These are phyloP conservation scores for Glycine latifolia DNA, from an alignment of 306 rosid species.

Conservation along the genomic window DNA sequence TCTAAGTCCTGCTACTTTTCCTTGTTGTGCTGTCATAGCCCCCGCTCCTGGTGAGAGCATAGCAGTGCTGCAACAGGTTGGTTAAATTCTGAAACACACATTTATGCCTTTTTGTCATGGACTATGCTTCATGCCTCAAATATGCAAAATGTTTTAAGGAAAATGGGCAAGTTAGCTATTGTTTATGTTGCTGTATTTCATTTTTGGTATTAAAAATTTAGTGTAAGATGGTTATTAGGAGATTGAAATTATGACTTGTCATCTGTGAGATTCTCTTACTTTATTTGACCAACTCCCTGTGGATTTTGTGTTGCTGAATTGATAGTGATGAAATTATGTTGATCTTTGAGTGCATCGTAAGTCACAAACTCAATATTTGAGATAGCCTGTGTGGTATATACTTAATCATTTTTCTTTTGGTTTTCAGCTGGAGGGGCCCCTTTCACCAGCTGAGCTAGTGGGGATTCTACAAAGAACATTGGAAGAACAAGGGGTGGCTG, in stretches of 20 bases:
- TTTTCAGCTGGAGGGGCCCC: constrained; percentile 78
- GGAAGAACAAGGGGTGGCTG: constrained; percentile 85
- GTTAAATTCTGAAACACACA: constrained; percentile 28
- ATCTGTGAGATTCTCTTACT: background rate
- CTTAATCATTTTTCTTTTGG: constrained; percentile 13
- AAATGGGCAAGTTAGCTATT: background rate
- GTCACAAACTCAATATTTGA: constrained; percentile 4
- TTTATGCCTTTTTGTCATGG: constrained; percentile 4
- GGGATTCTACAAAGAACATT: constrained; percentile 84
- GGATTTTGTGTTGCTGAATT: background rate
- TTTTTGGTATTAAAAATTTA: background rate
- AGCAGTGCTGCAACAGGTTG: constrained; percentile 75
- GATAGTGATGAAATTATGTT: background rate
- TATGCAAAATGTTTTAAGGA: background rate
- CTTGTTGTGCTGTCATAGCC: constrained; percentile 72
- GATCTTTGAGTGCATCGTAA: background rate
- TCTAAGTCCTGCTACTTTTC: constrained; percentile 64
- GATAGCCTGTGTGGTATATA: background rate
- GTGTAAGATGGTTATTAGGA: background rate
- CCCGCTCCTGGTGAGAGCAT: constrained; percentile 62
- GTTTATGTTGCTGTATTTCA: background rate
- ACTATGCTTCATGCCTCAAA: constrained; percentile 7
- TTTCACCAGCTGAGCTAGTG: constrained; percentile 80
- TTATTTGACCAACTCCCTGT: background rate
- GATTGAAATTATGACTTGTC: background rate